Percentiles rank a stretch among this genome's conserved stretches.
Conservation (phyloP, 2,329 filamentous ascomycete genomes). For the Colletotrichum karsti region DNA sequence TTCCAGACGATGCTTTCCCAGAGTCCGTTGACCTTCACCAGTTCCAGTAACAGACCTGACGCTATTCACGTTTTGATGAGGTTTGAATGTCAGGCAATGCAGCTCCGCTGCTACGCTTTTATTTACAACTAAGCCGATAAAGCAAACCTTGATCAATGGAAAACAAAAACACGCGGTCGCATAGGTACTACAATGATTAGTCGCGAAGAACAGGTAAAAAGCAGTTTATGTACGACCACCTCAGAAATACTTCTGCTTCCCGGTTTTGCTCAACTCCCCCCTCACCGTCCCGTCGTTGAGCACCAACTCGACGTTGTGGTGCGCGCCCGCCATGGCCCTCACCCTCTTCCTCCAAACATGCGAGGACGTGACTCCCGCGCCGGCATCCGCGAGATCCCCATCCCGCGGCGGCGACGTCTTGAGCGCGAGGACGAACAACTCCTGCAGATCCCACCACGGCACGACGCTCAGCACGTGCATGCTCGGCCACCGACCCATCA, state of each 20-base stretch:
- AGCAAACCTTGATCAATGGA: too few relatives aligned
- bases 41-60: too few relatives aligned
- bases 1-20: too few relatives aligned
- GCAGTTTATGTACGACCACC: not conserved
- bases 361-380: not conserved
- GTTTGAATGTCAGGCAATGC: too few relatives aligned
- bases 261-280: not conserved
- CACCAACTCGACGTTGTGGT: not conserved
- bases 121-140: too few relatives aligned
- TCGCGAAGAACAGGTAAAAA: too few relatives aligned
- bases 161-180: too few relatives aligned
- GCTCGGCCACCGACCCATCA: not conserved
- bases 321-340: not conserved
- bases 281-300: not conserved
- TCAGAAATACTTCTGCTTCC: not conserved
- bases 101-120: too few relatives aligned
- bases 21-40: too few relatives aligned
- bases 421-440: conserved; percentile 1
- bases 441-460: conserved; percentile 16
- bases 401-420: not conserved
- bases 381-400: not conserved
- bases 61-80: too few relatives aligned
- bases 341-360: not conserved
- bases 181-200: too few relatives aligned
- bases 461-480: not conserved